Evolutionary conservation across 305 asterid genomes (phyloP), one percentile per base, ranked within the genome.

Genomic region (Coffea humblotiana): DNA sequence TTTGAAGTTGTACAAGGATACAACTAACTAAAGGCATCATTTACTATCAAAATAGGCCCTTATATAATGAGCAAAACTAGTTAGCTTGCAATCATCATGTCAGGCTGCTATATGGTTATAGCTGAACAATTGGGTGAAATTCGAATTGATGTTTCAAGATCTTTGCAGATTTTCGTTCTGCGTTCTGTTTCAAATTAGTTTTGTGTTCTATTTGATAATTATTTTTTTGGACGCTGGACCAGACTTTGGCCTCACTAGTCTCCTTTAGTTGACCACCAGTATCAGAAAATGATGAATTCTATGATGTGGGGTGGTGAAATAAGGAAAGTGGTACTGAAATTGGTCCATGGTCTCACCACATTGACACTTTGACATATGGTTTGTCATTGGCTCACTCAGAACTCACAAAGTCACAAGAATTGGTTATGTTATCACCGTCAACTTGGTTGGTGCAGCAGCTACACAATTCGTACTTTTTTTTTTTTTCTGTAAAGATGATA

Each of bases 201-300:
- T 40, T 40, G 43, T 40, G 43, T 40, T 40, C 43, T 40, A 40
- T 40, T 5, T 40, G 43, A 40, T 40, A 40, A 40, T 40, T 40
- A 40, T 9, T 48, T 48, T 21, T 8, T 4, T 43, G 70, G 15
- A 47, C 32, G 21, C 37, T 47, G 76, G 25, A 25, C 77, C 63
- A 72, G 52, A 37, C 64, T 51, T 47, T 23, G 18, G 16, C 67
- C 47, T 61, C 63, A 47, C 72, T 56, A 60, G 71, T 61, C 23
- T 21, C 21, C 56, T 15, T 43, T 71, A 25, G 74, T 23, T 60
- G 43, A 40, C 45, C 27, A 61, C 5, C 25, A 40, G 16, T 18
- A 48, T 76, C 79, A 61, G 72, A 76, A 29, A 64, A 76, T 76
- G 72, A 63, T 76, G 79, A 76, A 45, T 43, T 64, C 63, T 63